These are phyloP conservation scores for Septoria petroselini DNA, from an alignment of 2,329 filamentous ascomycete species.

Conservation along the genomic window DNA sequence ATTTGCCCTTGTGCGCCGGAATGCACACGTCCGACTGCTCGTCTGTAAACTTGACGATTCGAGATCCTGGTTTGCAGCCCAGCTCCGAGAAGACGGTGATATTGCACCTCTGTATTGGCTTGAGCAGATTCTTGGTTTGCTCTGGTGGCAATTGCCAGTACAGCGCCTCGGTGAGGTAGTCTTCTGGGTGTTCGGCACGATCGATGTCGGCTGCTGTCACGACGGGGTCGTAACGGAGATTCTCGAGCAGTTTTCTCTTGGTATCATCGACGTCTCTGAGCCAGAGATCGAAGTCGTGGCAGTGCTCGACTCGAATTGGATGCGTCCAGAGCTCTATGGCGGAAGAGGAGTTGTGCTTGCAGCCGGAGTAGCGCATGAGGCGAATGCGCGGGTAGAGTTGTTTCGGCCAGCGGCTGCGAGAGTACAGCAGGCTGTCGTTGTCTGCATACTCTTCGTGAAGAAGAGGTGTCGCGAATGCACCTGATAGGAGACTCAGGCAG, in stretches of 20 bases:
- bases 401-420: slow-evolving; percentile 2
- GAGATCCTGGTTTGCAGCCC: slow-evolving; percentile 1
- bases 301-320: not conserved
- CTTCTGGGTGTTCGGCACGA: slow-evolving; percentile 13
- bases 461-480: not conserved
- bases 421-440: not conserved
- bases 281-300: not conserved
- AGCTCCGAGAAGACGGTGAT: slow-evolving; percentile 8
- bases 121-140: not conserved
- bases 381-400: slow-evolving; percentile 3
- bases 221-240: not conserved
- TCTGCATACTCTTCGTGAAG: not conserved
- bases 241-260: not conserved
- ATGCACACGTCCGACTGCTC: slow-evolving; percentile 4
- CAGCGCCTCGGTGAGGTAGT: slow-evolving; percentile 12
- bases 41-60: slow-evolving; percentile 6
- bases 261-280: not conserved
- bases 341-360: slow-evolving; percentile 1
- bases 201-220: slow-evolving; percentile 10
- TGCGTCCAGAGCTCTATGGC: not conserved
- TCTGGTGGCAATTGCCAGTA: slow-evolving; percentile 3
- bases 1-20: not conserved
- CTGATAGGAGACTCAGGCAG: not conserved
- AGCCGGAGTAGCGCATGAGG: slow-evolving; percentile 5
- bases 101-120: slow-evolving; percentile 6